phyloP scores from a whole-genome alignment of 352 stramenopile genomes.

The Sclerospora graminicola region DNA sequence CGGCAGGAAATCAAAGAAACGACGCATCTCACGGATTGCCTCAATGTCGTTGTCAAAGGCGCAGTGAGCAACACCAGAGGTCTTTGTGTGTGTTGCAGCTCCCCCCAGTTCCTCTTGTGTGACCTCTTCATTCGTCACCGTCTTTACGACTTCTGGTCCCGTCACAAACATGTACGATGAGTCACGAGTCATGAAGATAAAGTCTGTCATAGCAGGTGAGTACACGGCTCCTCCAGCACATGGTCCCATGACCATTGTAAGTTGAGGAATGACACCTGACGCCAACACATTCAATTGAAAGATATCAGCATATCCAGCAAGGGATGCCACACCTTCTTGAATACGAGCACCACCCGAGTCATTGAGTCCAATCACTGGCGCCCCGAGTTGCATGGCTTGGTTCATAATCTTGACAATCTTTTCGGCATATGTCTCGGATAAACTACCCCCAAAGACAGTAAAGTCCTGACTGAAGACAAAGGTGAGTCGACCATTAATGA shows the following conservation, averaged over 20 bases:
- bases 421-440: slow-evolving; percentile 94
- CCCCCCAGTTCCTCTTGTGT: slow-evolving; percentile 93
- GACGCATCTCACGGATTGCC: slow-evolving; percentile 87
- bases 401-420: slow-evolving; percentile 99
- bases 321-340: slow-evolving; percentile 95
- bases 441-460: slow-evolving; percentile 94
- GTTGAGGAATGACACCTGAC: slow-evolving; percentile 90
- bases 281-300: slow-evolving; percentile 97
- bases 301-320: slow-evolving; percentile 97
- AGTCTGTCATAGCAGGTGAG: slow-evolving; percentile 97
- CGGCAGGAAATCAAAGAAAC: slow-evolving; percentile 94
- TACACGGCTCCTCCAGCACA: slow-evolving; percentile 93
- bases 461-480: slow-evolving; percentile 98
- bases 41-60: slow-evolving; percentile 96
- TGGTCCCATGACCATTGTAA: slow-evolving; percentile 97
- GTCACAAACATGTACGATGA: slow-evolving; percentile 99
- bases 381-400: slow-evolving; percentile 91
- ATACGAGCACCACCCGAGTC: slow-evolving; percentile 97
- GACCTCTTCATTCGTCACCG: slow-evolving; percentile 95
- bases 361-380: slow-evolving; percentile 96
- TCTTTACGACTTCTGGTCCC: slow-evolving; percentile 97
- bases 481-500: slow-evolving; percentile 91
- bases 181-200: slow-evolving; percentile 97
- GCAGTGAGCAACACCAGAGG: slow-evolving; percentile 91
- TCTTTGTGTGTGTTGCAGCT: slow-evolving; percentile 91